Evolutionary conservation across 2,329 filamentous ascomycete genomes (phyloP), one percentile per base, ranked within the genome.

Genomic region (Aspergillus ibericus): DNA sequence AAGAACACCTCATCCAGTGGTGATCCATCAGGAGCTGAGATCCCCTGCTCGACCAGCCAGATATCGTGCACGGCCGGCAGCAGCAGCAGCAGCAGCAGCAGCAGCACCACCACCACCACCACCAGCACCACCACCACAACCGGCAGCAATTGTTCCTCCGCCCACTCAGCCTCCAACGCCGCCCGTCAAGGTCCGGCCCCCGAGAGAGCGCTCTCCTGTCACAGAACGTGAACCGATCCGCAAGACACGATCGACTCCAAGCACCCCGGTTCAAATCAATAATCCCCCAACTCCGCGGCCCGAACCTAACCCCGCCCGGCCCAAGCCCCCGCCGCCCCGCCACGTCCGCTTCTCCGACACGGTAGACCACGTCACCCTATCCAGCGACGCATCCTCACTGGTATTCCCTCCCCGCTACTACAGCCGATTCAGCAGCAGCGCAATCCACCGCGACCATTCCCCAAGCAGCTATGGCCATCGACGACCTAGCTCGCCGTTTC

Each of bases 291-390:
- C 49, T 18, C 36, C 22, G 25, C 9, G 29, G 2, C 7, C 29
- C 29, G 29, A 32, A 9, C 8, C 10, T 10, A 5, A 29, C 27
- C 27, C 27, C 6, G 27, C n/a, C n/a, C n/a, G n/a, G n/a, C n/a
- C n/a, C n/a, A n/a, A n/a, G 27, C 7, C 9, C 27, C 2, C 8
- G 29, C 9, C 2, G 6, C 9, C 49, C 4, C 51, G 51, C 9
- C 51, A 53, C 9, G 51, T 53, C 3, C 51, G 42, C n/a, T 53
- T 53, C 38, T 27, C 51, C 7, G 51, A 53, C 22, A 42, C 18
- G 5, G 36, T 53, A 35, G 51, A 44, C 10, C 25, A 53, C 4
- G 5, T 42, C 12, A 25, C 36, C 8, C 25, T 29, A 7, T 42
- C 35, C 36, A 12, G 25, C 13, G 36, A 53, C n/a, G 27, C 15